Percentiles rank a stretch among this genome's conserved stretches.
These are phyloP conservation scores for Ceratocystis colombiana DNA, from an alignment of 2,329 filamentous ascomycete genomes.

Conservation along the genomic window DNA sequence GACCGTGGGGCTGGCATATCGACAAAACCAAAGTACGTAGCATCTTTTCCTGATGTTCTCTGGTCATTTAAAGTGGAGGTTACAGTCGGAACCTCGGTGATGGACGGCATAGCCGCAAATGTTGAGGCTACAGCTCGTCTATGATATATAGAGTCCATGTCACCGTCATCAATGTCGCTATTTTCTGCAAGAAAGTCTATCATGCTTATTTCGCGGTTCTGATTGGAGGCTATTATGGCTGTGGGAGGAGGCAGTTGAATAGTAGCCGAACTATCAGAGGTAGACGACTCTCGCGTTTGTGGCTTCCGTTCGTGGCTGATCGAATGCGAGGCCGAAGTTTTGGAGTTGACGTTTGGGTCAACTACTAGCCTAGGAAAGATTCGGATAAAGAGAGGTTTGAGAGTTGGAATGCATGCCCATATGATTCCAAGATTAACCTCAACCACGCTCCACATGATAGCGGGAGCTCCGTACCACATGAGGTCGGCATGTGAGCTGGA, in stretches of 20 bases:
- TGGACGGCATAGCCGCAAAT: slow-evolving; percentile 24
- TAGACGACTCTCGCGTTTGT: background rate
- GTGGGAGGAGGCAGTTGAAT: background rate
- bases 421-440: slow-evolving; percentile 87
- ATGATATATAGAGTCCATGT: slow-evolving; percentile 13
- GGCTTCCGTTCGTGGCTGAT: slow-evolving; percentile 23
- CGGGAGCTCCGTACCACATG: slow-evolving; percentile 66
- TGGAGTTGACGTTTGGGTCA: slow-evolving; percentile 34
- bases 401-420: slow-evolving; percentile 81
- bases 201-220: slow-evolving; percentile 15
- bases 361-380: slow-evolving; percentile 49
- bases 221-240: background rate
- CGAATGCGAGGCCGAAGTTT: background rate
- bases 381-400: slow-evolving; percentile 72
- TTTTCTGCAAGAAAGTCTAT: slow-evolving; percentile 22
- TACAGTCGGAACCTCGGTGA: slow-evolving; percentile 30
- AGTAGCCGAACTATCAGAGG: background rate
- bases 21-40: slow-evolving; percentile 65
- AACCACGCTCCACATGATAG: slow-evolving; percentile 88
- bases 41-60: slow-evolving; percentile 34
- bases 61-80: slow-evolving; percentile 29
- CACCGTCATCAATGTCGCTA: slow-evolving; percentile 16
- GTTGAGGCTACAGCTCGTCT: slow-evolving; percentile 24
- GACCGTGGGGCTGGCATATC: slow-evolving; percentile 58
- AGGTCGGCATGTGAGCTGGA: slow-evolving; percentile 48